Evolutionary conservation across 2,329 filamentous ascomycete species (phyloP).

Genomic region (Neonectria ditissima): DNA sequence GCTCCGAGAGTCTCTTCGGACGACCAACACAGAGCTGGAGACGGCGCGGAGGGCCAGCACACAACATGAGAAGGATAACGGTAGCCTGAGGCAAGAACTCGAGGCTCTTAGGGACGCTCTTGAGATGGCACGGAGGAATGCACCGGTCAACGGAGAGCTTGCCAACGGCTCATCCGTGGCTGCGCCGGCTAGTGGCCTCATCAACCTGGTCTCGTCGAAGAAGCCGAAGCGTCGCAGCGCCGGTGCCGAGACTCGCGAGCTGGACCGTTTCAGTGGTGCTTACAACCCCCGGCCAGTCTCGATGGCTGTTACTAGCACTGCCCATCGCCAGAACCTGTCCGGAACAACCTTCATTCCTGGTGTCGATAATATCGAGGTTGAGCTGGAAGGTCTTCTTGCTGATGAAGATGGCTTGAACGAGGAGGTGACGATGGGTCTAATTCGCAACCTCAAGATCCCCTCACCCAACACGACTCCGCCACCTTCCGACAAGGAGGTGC

Average conservation of each 20-base stretch:
- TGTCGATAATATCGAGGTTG: slow-evolving; percentile 91
- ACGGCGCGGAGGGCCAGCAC: slow-evolving; percentile 79
- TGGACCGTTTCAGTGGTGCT: slow-evolving; percentile 89
- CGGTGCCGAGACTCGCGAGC: slow-evolving; percentile 84
- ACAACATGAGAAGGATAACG: slow-evolving; percentile 86
- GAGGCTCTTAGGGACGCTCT: slow-evolving; percentile 92
- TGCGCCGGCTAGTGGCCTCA: slow-evolving; percentile 78
- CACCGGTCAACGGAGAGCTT: slow-evolving; percentile 76
- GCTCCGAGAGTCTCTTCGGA: slow-evolving; percentile 83
- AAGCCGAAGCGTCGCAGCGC: slow-evolving; percentile 96
- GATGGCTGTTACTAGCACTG: slow-evolving; percentile 83
- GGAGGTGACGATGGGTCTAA: slow-evolving; percentile 95
- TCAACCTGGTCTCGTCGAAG: slow-evolving; percentile 97
- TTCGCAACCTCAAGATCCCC: slow-evolving; percentile 96
- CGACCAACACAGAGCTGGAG: slow-evolving; percentile 85
- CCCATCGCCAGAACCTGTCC: slow-evolving; percentile 77
- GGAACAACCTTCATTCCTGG: slow-evolving; percentile 83
- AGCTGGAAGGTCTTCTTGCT: slow-evolving; percentile 91
- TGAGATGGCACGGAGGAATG: slow-evolving; percentile 83
- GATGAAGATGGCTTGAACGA: slow-evolving; percentile 97
- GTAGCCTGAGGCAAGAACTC: slow-evolving; percentile 86
- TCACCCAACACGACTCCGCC: slow-evolving; percentile 86
- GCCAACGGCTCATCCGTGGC: slow-evolving; percentile 54
- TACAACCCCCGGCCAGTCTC: slow-evolving; percentile 97
- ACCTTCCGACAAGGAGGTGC: slow-evolving; percentile 96